Base-by-base conservation (phyloP, 352 stramenopile species). In the Globisporangium nodosum region DNA sequence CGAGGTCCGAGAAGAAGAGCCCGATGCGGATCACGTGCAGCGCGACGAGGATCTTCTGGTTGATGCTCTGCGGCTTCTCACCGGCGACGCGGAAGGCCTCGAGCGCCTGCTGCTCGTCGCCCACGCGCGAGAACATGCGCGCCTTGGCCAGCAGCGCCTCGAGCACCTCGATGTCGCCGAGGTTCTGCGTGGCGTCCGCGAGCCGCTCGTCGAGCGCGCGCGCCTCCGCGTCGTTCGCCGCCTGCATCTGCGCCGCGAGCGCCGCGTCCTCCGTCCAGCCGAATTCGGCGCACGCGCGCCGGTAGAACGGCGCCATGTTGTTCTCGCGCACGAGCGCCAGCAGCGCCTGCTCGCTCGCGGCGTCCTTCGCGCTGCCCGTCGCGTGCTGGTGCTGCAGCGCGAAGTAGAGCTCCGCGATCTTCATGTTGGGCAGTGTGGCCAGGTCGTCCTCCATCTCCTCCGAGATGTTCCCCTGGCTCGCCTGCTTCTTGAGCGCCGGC, bases 101-200 rank as follows among this genome's bases (percentile, higher is more conserved):
- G 15, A 98, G 66, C 27, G 96, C 94, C 40, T 81, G 76, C 15
- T 97, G 73, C 72, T 97, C 94, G 61, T 97, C 87, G 39, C 93
- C 92, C 37, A 98, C 95, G 50, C 92, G 91, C 49, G 95, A 97
- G 56, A 81, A 94, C 88, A 98, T 97, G 49, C 92, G 76, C 35
- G 96, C 97, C 62, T 97, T 92, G 35, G 88, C 77, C 42, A 99
- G 85, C 54, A 97, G 70, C 33, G 95, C 89, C 56, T 99, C 94
- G 33, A 99, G 84, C 40, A 99, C 94, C 73, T 99, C 97, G 81
- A 98, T 98, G 66, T 99, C 97, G 20, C 96, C 96, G 18, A 97
- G 68, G 70, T 97, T 98, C 69, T 98, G 91, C 66, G 93, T 90
- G n/a, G 96, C 96, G 60, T 98, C 94, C 8, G 79, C 75, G 15